A percentile compares a stretch with the other conserved stretches of the same genome.
Evolutionary conservation across 2,329 filamentous ascomycete genomes (phyloP).

Genomic region (Alternaria triticina): DNA sequence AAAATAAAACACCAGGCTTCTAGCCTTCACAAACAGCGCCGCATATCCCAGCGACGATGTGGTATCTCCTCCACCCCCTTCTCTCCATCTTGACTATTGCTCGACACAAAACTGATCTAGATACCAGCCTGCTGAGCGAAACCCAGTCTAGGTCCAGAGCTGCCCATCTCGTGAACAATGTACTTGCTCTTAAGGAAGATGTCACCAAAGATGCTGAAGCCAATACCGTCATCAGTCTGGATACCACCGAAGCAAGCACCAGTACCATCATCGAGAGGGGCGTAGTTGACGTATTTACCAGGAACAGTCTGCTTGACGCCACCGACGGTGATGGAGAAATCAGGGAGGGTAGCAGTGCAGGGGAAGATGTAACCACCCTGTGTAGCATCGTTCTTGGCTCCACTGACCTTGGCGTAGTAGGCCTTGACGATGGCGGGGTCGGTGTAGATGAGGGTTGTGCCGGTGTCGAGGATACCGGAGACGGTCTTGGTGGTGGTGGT

Average conservation of each 20-base stretch:
- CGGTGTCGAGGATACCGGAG: slow-evolving; percentile 71
- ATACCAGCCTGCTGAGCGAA: slow-evolving; percentile 51
- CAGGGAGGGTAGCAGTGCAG: slow-evolving; percentile 59
- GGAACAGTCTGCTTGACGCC: slow-evolving; percentile 59
- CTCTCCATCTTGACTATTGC: too few species aligned
- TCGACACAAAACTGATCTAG: background rate
- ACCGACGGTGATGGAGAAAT: slow-evolving; percentile 60
- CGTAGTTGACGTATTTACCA: slow-evolving; percentile 63
- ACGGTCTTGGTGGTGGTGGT: slow-evolving; percentile 51
- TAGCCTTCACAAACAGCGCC: background rate
- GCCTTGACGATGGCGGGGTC: slow-evolving; percentile 59
- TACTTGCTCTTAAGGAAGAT: slow-evolving; percentile 80
- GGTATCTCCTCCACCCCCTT: background rate
- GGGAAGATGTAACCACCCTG: slow-evolving; percentile 64
- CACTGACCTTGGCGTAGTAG: slow-evolving; percentile 66
- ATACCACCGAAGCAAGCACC: slow-evolving; percentile 76
- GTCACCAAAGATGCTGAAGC: slow-evolving; percentile 75
- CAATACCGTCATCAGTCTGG: slow-evolving; percentile 66
- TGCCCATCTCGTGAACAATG: slow-evolving; percentile 62
- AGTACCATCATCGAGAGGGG: slow-evolving; percentile 48
- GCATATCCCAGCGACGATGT: background rate
- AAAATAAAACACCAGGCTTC: background rate
- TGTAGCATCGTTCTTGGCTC: slow-evolving; percentile 55
- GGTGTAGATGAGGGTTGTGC: slow-evolving; percentile 70
- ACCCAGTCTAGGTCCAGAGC: slow-evolving; percentile 49